Base-by-base conservation (phyloP, 257 asterid species). In the Prunella vulgaris region DNA sequence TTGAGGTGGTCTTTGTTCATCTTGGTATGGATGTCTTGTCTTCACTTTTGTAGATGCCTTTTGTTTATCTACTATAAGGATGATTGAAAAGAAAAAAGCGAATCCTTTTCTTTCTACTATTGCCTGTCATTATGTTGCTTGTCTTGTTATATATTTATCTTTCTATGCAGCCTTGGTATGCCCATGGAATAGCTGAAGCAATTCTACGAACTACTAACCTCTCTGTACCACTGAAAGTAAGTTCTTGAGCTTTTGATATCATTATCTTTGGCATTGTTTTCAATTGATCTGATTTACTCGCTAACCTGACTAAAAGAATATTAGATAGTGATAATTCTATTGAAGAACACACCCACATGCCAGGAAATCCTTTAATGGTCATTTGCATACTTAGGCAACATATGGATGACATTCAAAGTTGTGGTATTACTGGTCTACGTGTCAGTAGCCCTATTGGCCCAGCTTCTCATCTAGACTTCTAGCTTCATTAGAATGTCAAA, bases 111-210 rank as follows among this genome's bases (percentile, higher is more conserved):
- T 42, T 10, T 66, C 15, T 49, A 44, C 32, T 56, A 70, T 67
- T 17, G 12, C 46, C 57, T 65, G 46, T 72, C 61, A 48, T 30
- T 62, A 7, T n/a, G 32, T 48, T 73, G 60, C 56, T 48, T 66
- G 20, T 49, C 44, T 71, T 9, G 0, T 60, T 66, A 9, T 27
- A 53, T 44, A 12, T 33, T 54, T 9, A 25, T 49, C 49, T 27
- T n/a, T 3, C 42, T 66, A 61, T 80, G 76, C 71, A 91, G 99
- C 99, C 99, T 71, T 94, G 99, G 99, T 91, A 91, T 89, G 99
- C 97, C 69, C 99, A 91, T 82, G 97, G 97, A 53, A 94, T 94
- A 75, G 97, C 97, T 64, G 97, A 79, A 80, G 86, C 99, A 72
- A 94, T 94, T 74, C 32, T 94, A 87, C 90, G 95, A 58, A 94